Evolutionary conservation across 2,329 filamentous ascomycete genomes (phyloP), one percentile per base, ranked within the genome.

Genomic region (Zasmidium cellare): DNA sequence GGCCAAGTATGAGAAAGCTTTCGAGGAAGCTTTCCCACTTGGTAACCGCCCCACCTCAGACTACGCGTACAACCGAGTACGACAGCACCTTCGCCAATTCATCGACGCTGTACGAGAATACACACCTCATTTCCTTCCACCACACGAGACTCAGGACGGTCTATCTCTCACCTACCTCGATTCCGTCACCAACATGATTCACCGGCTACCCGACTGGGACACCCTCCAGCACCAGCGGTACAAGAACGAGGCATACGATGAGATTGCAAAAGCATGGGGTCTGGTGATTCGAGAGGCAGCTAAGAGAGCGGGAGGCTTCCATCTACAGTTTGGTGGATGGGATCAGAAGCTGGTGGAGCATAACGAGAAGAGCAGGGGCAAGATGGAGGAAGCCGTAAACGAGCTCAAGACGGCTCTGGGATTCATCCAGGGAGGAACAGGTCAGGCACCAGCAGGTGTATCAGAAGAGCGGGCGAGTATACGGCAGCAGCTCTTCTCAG

Each of bases 161-260:
- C 83, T 88, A 14, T 96, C 92, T 1, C 82, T 99, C 49, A 87
- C 87, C 68, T 99, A 92, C 71, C 84, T 99, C 22, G 91, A 99
- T 65, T 89, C 88, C 47, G 93, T 90, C 58, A 99, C 94, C 28
- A 87, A 93, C 64, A 85, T 97, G 56, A 89, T 97, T 56, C 92
- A 99, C 74, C 83, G 87, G 41, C 81, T 99, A 46, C 94, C 94
- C 2, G 85, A 96, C 69, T 99, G 92, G 92, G 90, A 94, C 66
- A 91, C 87, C 46, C 89, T 89, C 59, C 86, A 91, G 62, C 89
- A 97, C 77, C 92, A 92, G 65, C 84, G 96, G 67, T 91, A 96
- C 79, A 97, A 97, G 75, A 89, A 96, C 65, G 91, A 91, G 63
- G 92, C 93, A 6, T 99, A 99, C 71, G 93, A 99, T 69, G 94